These are phyloP conservation scores for Alternaria sp. DNA, from an alignment of 2,329 filamentous ascomycete species.

Conservation along the genomic window DNA sequence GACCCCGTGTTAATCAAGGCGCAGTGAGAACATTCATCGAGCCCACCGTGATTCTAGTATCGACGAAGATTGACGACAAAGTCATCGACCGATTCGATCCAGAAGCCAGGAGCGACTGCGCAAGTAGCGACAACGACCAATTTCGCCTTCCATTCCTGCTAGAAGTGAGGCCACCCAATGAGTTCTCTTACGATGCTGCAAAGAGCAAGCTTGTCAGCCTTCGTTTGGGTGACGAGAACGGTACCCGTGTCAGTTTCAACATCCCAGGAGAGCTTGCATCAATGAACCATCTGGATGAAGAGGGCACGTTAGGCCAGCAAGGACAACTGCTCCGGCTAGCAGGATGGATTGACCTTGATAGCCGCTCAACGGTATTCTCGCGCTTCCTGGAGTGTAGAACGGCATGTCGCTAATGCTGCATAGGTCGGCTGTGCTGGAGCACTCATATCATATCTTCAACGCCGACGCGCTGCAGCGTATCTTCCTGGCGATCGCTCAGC, in stretches of 20 bases:
- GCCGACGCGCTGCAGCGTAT: constrained; percentile 68
- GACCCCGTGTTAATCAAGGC: not conserved
- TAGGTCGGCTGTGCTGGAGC: constrained; percentile 86
- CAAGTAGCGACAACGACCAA: constrained; percentile 49
- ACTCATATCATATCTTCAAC: constrained; percentile 77
- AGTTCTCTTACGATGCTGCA: constrained; percentile 74
- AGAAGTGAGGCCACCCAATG: constrained; percentile 71
- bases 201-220: constrained; percentile 70
- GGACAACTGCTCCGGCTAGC: constrained; percentile 72
- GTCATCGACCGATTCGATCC: constrained; percentile 54
- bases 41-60: constrained; percentile 66
- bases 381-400: not conserved
- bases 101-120: constrained; percentile 45
- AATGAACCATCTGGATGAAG: constrained; percentile 48
- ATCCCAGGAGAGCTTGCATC: constrained; percentile 62
- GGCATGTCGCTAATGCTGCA: constrained; percentile 6
- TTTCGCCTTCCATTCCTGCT: constrained; percentile 66
- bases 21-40: constrained; percentile 67
- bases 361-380: constrained; percentile 65
- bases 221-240: constrained; percentile 57
- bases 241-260: constrained; percentile 62
- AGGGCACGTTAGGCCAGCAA: constrained; percentile 62
- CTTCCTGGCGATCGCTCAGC: constrained; percentile 65
- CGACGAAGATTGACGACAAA: constrained; percentile 61
- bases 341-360: constrained; percentile 76